Evolutionary conservation across 2,329 filamentous ascomycete species (phyloP).

Genomic region (Herpotrichia juniperi): DNA sequence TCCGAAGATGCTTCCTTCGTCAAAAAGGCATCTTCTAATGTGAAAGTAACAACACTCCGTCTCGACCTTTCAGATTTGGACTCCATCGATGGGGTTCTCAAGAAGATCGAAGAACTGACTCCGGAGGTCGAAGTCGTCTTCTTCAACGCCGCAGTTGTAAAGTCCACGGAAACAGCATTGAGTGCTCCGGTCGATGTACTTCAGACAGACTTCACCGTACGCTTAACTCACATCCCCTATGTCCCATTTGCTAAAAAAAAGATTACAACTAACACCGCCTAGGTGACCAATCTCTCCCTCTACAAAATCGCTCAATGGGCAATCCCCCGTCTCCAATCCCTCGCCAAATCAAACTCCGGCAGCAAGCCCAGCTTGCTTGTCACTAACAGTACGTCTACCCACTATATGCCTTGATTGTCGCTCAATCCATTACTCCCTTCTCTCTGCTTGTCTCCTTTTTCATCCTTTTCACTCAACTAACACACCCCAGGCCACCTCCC

Average conservation of each 20-base stretch:
- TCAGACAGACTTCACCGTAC: slow-evolving; percentile 57
- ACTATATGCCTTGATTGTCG: background rate
- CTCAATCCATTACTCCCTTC: slow-evolving; percentile 44
- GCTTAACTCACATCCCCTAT: background rate
- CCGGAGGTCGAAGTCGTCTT: slow-evolving; percentile 53
- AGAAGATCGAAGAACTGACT: slow-evolving; percentile 47
- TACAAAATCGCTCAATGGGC: slow-evolving; percentile 56
- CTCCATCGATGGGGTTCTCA: slow-evolving; percentile 47
- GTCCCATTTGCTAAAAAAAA: no score
- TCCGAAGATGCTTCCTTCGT: slow-evolving; percentile 43
- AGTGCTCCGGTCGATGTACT: slow-evolving; percentile 53
- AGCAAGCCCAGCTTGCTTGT: slow-evolving; percentile 52
- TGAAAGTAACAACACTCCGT: slow-evolving; percentile 51
- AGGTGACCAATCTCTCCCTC: slow-evolving; percentile 56
- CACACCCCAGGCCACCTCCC: slow-evolving; percentile 46
- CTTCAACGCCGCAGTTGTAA: slow-evolving; percentile 60
- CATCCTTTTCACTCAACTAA: no score
- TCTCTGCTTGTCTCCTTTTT: no score
- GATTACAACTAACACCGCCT: background rate
- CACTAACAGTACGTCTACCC: slow-evolving; percentile 42
- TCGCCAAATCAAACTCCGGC: slow-evolving; percentile 27
- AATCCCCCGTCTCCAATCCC: slow-evolving; percentile 47
- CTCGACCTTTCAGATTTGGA: slow-evolving; percentile 53
- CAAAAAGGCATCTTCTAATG: slow-evolving; percentile 30
- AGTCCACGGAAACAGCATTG: slow-evolving; percentile 47